Conservation (phyloP, 768 basidiomycete species). For the Dioszegia aurantiaca region DNA sequence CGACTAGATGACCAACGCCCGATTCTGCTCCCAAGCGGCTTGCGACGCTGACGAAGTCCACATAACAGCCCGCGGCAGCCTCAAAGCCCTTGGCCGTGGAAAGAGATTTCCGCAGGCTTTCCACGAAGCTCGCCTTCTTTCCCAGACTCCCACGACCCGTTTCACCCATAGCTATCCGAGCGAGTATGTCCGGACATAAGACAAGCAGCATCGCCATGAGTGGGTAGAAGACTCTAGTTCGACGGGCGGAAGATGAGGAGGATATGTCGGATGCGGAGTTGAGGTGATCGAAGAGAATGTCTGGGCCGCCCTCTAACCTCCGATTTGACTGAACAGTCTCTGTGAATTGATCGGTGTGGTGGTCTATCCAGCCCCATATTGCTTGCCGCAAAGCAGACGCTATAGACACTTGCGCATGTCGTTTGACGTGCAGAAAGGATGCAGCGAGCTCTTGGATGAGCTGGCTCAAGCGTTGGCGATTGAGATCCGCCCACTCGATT, state of each 20-base stretch:
- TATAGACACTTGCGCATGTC: slow-evolving; percentile 68
- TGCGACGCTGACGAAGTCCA: slow-evolving; percentile 76
- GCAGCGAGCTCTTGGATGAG: slow-evolving; percentile 77
- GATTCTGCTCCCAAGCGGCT: slow-evolving; percentile 56
- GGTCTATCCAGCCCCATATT: slow-evolving; percentile 86
- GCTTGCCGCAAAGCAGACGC: slow-evolving; percentile 71
- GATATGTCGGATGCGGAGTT: slow-evolving; percentile 55
- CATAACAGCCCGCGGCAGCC: slow-evolving; percentile 66
- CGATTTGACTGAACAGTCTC: slow-evolving; percentile 64
- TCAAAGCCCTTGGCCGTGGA: slow-evolving; percentile 62
- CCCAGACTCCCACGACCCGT: slow-evolving; percentile 12
- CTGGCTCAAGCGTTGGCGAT: slow-evolving; percentile 65
- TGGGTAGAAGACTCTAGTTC: slow-evolving; percentile 66
- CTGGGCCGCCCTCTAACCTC: slow-evolving; percentile 72
- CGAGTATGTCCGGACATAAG: slow-evolving; percentile 69
- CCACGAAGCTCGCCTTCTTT: slow-evolving; percentile 49
- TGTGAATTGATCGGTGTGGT: slow-evolving; percentile 73
- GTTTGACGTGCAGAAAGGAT: slow-evolving; percentile 75
- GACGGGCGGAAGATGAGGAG: slow-evolving; percentile 25
- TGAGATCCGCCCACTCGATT: slow-evolving; percentile 71
- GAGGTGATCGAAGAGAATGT: slow-evolving; percentile 79
- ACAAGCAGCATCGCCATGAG: slow-evolving; percentile 71
- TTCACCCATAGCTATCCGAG: slow-evolving; percentile 12
- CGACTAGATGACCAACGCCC: slow-evolving; percentile 64
- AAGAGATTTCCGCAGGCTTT: slow-evolving; percentile 57